Conservation (phyloP, 305 asterid species). For the Fraxinus albicans region DNA sequence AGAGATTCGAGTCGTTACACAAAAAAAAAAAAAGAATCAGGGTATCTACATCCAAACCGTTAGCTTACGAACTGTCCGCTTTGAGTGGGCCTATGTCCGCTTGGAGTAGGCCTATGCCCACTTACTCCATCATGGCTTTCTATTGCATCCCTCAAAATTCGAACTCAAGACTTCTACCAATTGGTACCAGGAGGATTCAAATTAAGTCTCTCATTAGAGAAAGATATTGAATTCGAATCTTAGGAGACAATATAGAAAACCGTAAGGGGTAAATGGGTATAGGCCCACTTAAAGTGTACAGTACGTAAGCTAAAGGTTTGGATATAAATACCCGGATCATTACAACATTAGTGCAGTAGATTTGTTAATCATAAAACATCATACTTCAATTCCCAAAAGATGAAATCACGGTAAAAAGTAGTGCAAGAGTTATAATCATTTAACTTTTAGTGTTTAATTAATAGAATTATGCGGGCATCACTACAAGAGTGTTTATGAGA, state of each 20-base stretch:
- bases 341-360: not conserved
- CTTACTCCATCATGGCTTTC: not conserved
- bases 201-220: too few species aligned
- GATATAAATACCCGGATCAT: not conserved
- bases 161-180: not conserved
- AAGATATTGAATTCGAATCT: too few species aligned
- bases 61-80: too few species aligned
- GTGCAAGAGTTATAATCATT: not conserved
- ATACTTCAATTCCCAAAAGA: not conserved
- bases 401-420: not conserved
- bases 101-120: too few species aligned
- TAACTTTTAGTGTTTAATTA: not conserved
- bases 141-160: not conserved
- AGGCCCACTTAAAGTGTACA: not conserved
- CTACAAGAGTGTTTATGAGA: not conserved
- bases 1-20: too few species aligned
- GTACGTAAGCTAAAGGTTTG: not conserved
- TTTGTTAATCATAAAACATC: not conserved
- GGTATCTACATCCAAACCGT: too few species aligned
- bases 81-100: too few species aligned
- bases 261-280: too few species aligned
- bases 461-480: not conserved
- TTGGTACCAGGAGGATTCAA: too few species aligned
- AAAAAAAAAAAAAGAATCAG: too few species aligned
- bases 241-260: too few species aligned